These are phyloP conservation scores for Kuraishia ogatae DNA, from an alignment of 805 yeast species.

Conservation along the genomic window DNA sequence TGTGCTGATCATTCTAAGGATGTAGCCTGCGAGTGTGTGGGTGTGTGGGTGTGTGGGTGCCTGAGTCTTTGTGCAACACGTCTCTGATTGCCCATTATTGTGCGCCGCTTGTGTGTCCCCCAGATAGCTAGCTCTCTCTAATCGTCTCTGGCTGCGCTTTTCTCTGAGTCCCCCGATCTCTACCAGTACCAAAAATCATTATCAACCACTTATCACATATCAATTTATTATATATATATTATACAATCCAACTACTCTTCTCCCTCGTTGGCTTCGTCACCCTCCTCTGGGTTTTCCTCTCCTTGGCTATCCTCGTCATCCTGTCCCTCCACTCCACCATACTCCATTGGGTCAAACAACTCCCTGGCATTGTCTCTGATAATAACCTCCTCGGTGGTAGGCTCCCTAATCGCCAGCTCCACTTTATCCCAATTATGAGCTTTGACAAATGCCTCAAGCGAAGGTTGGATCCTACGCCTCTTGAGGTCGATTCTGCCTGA, in stretches of 20 bases:
- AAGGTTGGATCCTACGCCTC: slow-evolving; percentile 69
- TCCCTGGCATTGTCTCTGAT: slow-evolving; percentile 62
- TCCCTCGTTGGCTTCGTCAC: not conserved
- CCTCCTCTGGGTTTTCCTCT: not conserved
- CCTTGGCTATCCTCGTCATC: slow-evolving; percentile 1
- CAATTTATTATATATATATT: no score
- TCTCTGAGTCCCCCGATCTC: no score
- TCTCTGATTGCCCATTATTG: no score
- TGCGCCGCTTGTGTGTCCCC: no score
- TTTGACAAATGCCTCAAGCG: slow-evolving; percentile 43
- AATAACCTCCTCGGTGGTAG: slow-evolving; percentile 60
- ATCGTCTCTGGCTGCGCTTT: no score
- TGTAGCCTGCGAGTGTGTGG: no score
- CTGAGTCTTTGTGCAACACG: not conserved
- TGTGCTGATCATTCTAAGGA: no score
- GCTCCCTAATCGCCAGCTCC: slow-evolving; percentile 58
- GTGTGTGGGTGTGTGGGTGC: not conserved
- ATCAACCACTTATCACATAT: no score
- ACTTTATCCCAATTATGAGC: slow-evolving; percentile 54
- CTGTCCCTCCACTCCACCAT: slow-evolving; percentile 28
- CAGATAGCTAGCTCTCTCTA: no score
- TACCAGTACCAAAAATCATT: no score
- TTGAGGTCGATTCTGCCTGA: slow-evolving; percentile 72
- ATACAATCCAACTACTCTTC: not conserved
- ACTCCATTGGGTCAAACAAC: slow-evolving; percentile 71